phyloP scores from a whole-genome alignment of 2,329 filamentous ascomycete species.

The Volutella citrinella region DNA sequence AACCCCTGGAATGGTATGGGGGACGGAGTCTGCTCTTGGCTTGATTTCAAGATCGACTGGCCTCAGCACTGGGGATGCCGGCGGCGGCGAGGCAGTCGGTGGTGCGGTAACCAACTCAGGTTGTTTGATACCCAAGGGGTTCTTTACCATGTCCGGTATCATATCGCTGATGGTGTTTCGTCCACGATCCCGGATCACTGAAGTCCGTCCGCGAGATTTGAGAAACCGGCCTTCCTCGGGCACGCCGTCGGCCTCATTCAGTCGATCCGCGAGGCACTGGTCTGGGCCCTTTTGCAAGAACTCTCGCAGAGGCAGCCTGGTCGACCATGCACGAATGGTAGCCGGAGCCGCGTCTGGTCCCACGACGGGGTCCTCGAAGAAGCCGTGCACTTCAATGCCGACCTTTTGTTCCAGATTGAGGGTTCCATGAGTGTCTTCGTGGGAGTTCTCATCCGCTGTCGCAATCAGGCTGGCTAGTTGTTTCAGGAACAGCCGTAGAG shows the following conservation, averaged over 20 bases:
- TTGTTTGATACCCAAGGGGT: conserved; percentile 33
- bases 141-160: conserved; percentile 14
- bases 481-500: conserved; percentile 39
- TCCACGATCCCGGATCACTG: conserved; percentile 13
- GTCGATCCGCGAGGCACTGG: conserved; percentile 49
- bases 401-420: conserved; percentile 51
- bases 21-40: conserved; percentile 26
- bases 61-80: conserved; percentile 29
- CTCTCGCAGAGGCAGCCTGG: conserved; percentile 47
- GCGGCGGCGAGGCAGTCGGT: conserved; percentile 18
- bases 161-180: background rate
- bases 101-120: no score
- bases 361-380: conserved; percentile 52
- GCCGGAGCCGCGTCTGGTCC: conserved; percentile 24
- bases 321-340: conserved; percentile 49
- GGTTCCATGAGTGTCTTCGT: conserved; percentile 37
- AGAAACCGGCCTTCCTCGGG: conserved; percentile 30
- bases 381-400: conserved; percentile 54
- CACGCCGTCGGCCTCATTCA: conserved; percentile 38
- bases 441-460: conserved; percentile 30
- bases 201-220: conserved; percentile 24
- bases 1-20: conserved; percentile 11
- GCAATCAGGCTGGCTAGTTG: conserved; percentile 32
- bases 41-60: conserved; percentile 23
- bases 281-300: conserved; percentile 56